A percentile compares a stretch with the other conserved stretches of the same genome.
phyloP scores from a whole-genome alignment of 2,329 filamentous ascomycete species.

The Venturia nashicola region DNA sequence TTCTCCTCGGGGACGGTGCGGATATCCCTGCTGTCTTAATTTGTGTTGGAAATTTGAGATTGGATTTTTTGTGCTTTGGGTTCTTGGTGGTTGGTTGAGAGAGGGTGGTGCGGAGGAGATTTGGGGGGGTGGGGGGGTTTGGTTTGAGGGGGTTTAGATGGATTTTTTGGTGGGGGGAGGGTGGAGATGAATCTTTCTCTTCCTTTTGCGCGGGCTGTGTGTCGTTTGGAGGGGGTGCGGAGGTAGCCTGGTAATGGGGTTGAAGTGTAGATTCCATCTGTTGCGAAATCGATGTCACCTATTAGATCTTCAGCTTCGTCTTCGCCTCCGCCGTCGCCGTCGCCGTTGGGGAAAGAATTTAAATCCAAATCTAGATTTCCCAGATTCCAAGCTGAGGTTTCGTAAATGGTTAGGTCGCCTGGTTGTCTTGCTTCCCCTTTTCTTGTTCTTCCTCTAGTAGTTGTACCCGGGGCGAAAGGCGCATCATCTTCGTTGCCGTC shows the following conservation, averaged over 20 bases:
- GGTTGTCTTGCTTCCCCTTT: neutral
- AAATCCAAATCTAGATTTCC: slow-evolving; percentile 14
- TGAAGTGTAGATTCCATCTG: slow-evolving; percentile 8
- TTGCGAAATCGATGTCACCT: neutral
- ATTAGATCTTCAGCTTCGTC: slow-evolving; percentile 16
- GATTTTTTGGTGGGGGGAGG: slow-evolving; percentile 5
- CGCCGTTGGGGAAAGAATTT: slow-evolving; percentile 3
- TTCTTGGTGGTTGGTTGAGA: too few relatives aligned
- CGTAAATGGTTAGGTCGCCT: slow-evolving; percentile 3
- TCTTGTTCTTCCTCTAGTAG: neutral
- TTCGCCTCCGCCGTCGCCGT: too few relatives aligned
- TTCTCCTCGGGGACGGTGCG: too few relatives aligned
- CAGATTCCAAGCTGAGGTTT: slow-evolving; percentile 13
- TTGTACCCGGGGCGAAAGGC: neutral
- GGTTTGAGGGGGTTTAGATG: too few relatives aligned
- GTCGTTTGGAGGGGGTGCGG: slow-evolving; percentile 33
- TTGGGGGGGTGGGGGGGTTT: too few relatives aligned
- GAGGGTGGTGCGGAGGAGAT: too few relatives aligned
- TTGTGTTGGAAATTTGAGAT: slow-evolving; percentile 23
- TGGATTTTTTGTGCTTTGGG: neutral
- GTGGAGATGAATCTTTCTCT: slow-evolving; percentile 12
- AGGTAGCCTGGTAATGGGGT: slow-evolving; percentile 27
- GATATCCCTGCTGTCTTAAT: slow-evolving; percentile 20
- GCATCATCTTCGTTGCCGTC: neutral
- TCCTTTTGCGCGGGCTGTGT: slow-evolving; percentile 22